Evolutionary conservation across 2,329 filamentous ascomycete species (phyloP), one percentile per base, ranked within the genome.

Genomic region (Diplodia seriata): DNA sequence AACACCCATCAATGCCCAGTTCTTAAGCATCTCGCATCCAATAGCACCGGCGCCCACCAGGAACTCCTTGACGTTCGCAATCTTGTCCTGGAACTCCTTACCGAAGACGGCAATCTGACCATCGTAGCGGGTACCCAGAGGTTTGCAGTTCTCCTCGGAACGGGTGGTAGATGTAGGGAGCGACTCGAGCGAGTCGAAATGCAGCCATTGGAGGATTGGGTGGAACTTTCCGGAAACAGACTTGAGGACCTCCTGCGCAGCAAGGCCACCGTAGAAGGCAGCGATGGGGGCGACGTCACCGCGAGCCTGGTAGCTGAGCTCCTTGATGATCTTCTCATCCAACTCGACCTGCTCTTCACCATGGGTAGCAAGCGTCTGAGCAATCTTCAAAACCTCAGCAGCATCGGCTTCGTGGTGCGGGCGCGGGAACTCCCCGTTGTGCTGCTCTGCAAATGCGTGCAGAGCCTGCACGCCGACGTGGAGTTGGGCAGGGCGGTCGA

Each of bases 21-120:
- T 98, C 87, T 99, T 99, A 73, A 99, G 84, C 91, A 98, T 99
- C 78, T 99, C 95, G 76, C 95, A 99, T 55, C 95, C 95, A 78
- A 99, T 99, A 71, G 96, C 95, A 74, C 95, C 95, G 56, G 95
- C 93, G 73, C 95, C 95, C 68, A 99, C 95, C 67, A 99, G 85
- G 84, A 99, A 99, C 74, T 98, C 89, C 75, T 90, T 95, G 70
- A 95, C 81, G 74, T 97, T 97, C 69, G 90, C 87, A 72, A 99
- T 87, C 85, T 97, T 97, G 63, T 97, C 91, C 80, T 99, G 95
- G 80, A 90, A 99, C 71, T 97, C 92, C 74, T 87, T 90, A 70
- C 95, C 95, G 72, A 99, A 97, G 1, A 99, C 95, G 2, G 93
- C 94, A 76, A 99, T 97, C 77, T 99, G 95, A 3, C 95, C 95